Base-by-base conservation (phyloP, 345 rosid species). In the Brassica nigra region DNA sequence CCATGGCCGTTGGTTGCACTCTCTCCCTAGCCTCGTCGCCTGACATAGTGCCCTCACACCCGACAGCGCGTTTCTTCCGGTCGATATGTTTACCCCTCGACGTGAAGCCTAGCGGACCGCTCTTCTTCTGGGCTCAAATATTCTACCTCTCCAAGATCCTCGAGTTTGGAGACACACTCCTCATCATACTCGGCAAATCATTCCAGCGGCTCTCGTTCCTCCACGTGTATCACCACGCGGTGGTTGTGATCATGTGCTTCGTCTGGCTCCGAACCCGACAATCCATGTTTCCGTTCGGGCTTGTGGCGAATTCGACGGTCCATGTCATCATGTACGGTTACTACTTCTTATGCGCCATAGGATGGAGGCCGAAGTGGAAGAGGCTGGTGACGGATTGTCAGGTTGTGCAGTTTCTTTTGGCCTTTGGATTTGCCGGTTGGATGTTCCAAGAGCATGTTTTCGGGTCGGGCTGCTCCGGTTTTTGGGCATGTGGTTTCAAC, bases 211-310 rank as follows among this genome's bases (percentile, higher is more conserved):
- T 90, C 55, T 88, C 95, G 0, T 92, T 92, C 77, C 96, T 92
- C 87, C 97, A 92, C 79, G 90, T 92, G 2, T 92, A 88, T 82
- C 96, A 92, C 76, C 96, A 92, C 66, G 88, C 92, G 0, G 84
- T 88, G 9, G 97, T 89, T 11, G 83, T 92, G 8, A 30, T 92
- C 8, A 89, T 92, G 95, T 90, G 97, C 55, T 92, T 85, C 70
- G 15, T 89, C 4, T 90, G 94, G 92, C 72, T 92, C 1, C 34
- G 54, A 3, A 88, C 92, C 5, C 71, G 80, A 1, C 95, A 90
- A 73, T 88, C 97, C 0, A 49, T 90, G 82, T 92, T 89, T 69
- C 94, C 94, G 0, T 73, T 80, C 0, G 97, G 86, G 5, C 76
- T 92, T 11, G 74, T 89, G 20, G 83, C 87, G 20, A 91, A 92